Conservation (phyloP, 805 yeast species). For the Candida wancherniae region DNA sequence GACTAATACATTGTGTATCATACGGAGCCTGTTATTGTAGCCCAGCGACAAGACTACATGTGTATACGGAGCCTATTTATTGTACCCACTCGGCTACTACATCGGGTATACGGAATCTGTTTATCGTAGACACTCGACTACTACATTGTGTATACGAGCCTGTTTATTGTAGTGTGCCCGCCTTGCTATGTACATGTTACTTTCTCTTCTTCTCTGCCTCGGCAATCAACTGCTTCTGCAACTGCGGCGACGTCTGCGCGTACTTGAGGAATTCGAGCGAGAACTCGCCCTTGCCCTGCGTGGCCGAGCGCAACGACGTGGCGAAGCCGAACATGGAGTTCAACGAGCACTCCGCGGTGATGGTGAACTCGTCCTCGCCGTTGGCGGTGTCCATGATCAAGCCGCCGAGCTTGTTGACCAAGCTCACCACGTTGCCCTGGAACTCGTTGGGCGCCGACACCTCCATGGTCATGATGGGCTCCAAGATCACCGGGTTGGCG, state of each 20-base stretch:
- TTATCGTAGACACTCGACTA: too few species aligned
- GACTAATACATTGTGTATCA: conserved; percentile 20
- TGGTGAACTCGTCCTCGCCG: conserved; percentile 89
- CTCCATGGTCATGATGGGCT: conserved; percentile 93
- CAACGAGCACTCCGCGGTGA: conserved; percentile 93
- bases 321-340: conserved; percentile 96
- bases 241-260: conserved; percentile 83
- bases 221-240: conserved; percentile 85
- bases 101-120: too few species aligned
- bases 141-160: conserved; percentile 1
- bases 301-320: conserved; percentile 87
- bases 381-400: conserved; percentile 91
- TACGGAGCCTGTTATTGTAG: too few species aligned
- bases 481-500: conserved; percentile 83
- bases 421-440: conserved; percentile 89
- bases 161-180: conserved; percentile 7
- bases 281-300: conserved; percentile 99
- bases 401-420: conserved; percentile 88
- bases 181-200: conserved; percentile 4
- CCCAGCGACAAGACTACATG: too few species aligned
- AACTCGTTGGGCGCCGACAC: conserved; percentile 94
- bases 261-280: conserved; percentile 91
- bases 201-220: conserved; percentile 48
- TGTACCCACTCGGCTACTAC: too few species aligned
- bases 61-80: too few species aligned